Evolutionary conservation across 1,284 basidiomycete genomes (phyloP).

Genomic region (Volvariella surrecta): DNA sequence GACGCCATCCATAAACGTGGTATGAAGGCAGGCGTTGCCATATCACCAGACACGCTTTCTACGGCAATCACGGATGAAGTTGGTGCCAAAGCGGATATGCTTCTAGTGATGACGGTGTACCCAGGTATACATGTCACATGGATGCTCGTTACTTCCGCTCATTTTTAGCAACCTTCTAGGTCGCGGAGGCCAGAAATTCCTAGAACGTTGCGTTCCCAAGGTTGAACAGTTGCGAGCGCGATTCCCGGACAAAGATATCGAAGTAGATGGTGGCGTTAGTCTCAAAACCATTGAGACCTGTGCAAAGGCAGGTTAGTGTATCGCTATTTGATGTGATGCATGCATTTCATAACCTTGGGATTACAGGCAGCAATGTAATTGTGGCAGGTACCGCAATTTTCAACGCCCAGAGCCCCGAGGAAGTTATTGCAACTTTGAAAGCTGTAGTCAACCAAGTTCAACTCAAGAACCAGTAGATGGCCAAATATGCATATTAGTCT

Average conservation of each 20-base stretch:
- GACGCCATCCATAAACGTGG: constrained; percentile 62
- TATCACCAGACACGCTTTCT: constrained; percentile 89
- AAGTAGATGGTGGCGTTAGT: constrained; percentile 97
- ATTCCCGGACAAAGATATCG: constrained; percentile 90
- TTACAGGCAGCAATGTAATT: constrained; percentile 91
- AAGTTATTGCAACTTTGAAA: constrained; percentile 72
- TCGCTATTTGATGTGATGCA: not conserved
- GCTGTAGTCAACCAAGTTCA: constrained; percentile 56
- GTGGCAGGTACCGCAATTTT: constrained; percentile 98
- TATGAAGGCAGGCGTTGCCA: constrained; percentile 92
- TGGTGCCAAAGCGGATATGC: constrained; percentile 78
- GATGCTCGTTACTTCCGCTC: not conserved
- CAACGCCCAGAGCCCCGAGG: constrained; percentile 68
- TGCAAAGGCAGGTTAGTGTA: constrained; percentile 74
- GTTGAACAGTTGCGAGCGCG: constrained; percentile 86
- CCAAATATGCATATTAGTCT: too few species aligned
- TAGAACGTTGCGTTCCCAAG: constrained; percentile 89
- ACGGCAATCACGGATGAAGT: constrained; percentile 79
- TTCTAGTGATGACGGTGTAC: constrained; percentile 96
- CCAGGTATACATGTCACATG: constrained; percentile 46
- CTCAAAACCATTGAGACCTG: constrained; percentile 87
- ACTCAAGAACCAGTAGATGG: too few species aligned
- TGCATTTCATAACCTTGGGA: too few species aligned
- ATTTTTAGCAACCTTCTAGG: constrained; percentile 32
- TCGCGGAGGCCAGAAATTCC: constrained; percentile 94